Evolutionary conservation across 202 grass and related monocot genomes (phyloP), one percentile per base, ranked within the genome.

Genomic region (Cymbopogon flexuosus): DNA sequence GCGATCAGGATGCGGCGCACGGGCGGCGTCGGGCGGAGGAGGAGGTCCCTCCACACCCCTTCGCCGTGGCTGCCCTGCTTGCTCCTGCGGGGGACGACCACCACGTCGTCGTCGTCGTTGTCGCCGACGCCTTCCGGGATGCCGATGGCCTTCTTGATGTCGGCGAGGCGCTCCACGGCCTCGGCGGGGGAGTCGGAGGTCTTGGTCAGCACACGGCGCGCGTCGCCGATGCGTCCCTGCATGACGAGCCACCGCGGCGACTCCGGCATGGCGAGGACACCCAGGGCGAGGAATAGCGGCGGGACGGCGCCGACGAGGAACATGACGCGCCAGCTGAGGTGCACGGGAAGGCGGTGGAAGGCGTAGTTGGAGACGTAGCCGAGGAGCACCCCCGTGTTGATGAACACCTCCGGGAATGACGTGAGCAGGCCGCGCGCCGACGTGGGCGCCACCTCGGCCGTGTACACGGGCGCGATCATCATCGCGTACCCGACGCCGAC

Each of bases 171-270:
- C 36, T 77, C 73, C 56, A 77, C 70, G 59, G 94, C 94, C 62
- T 97, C 91, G 18, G 78, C 85, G 8, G 74, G 61, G 6, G 91
- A 62, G 56, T 94, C 75, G 8, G 91, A 94, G 30, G 89, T 92
- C 84, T 82, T 92, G 6, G 36, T 8, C 34, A 97, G 89, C 22
- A 94, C 89, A 39, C 45, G 70, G 14, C 84, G 83, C 12, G 94
- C 94, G 62, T 94, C 91, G 0, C 34, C 84, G 11, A 94, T 52
- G 35, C 92, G 92, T 1, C 94, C 94, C 71, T 89, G 92, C 94
- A 97, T 92, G 78, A 91, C 92, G 57, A 97, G 92, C 94, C 94
- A 97, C 24, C 94, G 75, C 2, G 94, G 94, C 1, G 94, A 97
- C 89, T 94, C 94, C 67, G 94, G 94, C 94, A 97, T 97, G 43